Conservation (phyloP, 768 basidiomycete genomes). For the Boletus rubroflammeus region DNA sequence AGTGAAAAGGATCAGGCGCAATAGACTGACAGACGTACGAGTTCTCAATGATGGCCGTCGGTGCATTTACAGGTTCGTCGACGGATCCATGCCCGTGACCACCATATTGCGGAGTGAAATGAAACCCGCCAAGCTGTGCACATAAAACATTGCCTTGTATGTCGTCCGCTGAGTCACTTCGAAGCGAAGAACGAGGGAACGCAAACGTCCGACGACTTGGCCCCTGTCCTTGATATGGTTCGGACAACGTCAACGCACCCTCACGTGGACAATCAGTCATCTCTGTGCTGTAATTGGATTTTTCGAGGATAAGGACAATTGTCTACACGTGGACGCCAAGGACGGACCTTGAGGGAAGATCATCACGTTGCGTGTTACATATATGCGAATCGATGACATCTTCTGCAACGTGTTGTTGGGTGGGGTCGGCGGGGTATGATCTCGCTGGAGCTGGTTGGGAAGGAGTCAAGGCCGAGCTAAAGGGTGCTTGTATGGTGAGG, state of each 20-base stretch:
- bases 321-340: constrained; percentile 25
- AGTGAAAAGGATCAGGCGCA: constrained; percentile 13
- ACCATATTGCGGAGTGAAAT: constrained; percentile 20
- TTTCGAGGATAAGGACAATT: constrained; percentile 9
- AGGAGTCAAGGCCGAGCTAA: constrained; percentile 27
- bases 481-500: constrained; percentile 4
- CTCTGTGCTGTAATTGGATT: constrained; percentile 19
- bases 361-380: constrained; percentile 28
- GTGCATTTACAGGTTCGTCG: constrained; percentile 21
- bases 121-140: constrained; percentile 22
- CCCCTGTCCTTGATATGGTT: constrained; percentile 22
- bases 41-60: constrained; percentile 28
- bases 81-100: constrained; percentile 10
- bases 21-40: constrained; percentile 19
- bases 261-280: constrained; percentile 25
- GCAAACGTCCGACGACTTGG: constrained; percentile 3
- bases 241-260: constrained; percentile 11
- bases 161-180: constrained; percentile 21
- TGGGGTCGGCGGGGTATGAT: constrained; percentile 30
- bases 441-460: constrained; percentile 19
- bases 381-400: constrained; percentile 30
- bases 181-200: constrained; percentile 10
- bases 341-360: constrained; percentile 34
- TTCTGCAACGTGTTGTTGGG: constrained; percentile 26
- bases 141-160: constrained; percentile 23